Percentiles rank a stretch among this genome's conserved stretches.
phyloP scores from a whole-genome alignment of 164 flowering plant genomes.

The Stephania yunnanensis region DNA sequence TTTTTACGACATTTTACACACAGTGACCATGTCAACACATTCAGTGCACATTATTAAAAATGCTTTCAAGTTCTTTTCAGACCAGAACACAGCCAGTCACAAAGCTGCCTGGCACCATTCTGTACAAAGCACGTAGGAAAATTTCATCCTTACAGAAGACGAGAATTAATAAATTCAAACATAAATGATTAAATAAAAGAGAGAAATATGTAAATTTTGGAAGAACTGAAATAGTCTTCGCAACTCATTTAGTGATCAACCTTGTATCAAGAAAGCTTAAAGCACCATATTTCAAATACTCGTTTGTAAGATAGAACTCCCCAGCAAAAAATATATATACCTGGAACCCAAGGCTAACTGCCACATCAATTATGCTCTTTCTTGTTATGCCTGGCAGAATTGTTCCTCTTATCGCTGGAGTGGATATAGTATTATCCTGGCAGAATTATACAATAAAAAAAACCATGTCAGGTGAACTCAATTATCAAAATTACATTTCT shows the following conservation, averaged over 20 bases:
- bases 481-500: neutral
- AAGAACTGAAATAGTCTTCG: neutral
- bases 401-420: slow-evolving; percentile 88
- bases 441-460: neutral
- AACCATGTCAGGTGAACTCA: neutral
- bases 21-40: neutral
- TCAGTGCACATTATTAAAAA: neutral
- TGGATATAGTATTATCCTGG: slow-evolving; percentile 61
- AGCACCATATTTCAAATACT: neutral
- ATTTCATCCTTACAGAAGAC: neutral
- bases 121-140: neutral
- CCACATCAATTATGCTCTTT: slow-evolving; percentile 94
- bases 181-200: neutral
- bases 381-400: slow-evolving; percentile 94
- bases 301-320: neutral
- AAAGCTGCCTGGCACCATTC: neutral
- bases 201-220: neutral
- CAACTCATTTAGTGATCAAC: neutral
- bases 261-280: neutral
- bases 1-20: no score
- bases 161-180: neutral
- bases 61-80: neutral
- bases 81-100: neutral
- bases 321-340: slow-evolving; percentile 25
- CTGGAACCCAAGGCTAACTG: slow-evolving; percentile 72